These are phyloP conservation scores for Glycine soja DNA, from an alignment of 306 rosid genomes.

Conservation along the genomic window DNA sequence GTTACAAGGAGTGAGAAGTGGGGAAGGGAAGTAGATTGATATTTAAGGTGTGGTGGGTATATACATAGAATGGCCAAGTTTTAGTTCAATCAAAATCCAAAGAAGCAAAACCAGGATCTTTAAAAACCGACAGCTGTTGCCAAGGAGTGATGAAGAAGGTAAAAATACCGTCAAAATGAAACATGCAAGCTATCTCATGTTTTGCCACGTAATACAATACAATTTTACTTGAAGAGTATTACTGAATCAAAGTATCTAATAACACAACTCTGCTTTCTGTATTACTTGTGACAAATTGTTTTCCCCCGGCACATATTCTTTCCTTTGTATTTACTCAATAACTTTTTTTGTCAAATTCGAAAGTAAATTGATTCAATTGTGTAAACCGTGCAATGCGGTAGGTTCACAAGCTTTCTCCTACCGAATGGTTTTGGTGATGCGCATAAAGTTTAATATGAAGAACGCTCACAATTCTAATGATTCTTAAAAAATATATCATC, in stretches of 20 bases:
- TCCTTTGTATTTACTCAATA: constrained; percentile 36
- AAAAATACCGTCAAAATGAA: neutral
- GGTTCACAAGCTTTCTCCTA: neutral
- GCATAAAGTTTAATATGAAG: too few species aligned
- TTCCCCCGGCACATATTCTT: constrained; percentile 36
- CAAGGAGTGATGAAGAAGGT: constrained; percentile 32
- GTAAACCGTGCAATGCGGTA: neutral
- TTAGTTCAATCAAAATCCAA: neutral
- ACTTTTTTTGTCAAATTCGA: neutral
- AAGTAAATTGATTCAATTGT: neutral
- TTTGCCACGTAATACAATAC: constrained; percentile 5
- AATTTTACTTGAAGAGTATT: constrained; percentile 34
- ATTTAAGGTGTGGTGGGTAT: too few species aligned
- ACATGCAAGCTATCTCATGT: neutral
- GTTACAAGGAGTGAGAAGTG: neutral
- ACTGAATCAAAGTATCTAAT: constrained; percentile 35
- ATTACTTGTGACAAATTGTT: constrained; percentile 23
- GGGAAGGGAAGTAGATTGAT: neutral
- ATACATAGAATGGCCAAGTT: constrained; percentile 6
- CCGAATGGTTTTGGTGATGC: too few species aligned
- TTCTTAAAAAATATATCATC: neutral
- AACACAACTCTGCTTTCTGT: constrained; percentile 13
- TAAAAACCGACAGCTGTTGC: constrained; percentile 32
- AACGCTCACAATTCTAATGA: too few species aligned
- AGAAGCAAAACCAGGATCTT: neutral